Conservation (phyloP, 208 protist species). For the Trypanosoma vivax region DNA sequence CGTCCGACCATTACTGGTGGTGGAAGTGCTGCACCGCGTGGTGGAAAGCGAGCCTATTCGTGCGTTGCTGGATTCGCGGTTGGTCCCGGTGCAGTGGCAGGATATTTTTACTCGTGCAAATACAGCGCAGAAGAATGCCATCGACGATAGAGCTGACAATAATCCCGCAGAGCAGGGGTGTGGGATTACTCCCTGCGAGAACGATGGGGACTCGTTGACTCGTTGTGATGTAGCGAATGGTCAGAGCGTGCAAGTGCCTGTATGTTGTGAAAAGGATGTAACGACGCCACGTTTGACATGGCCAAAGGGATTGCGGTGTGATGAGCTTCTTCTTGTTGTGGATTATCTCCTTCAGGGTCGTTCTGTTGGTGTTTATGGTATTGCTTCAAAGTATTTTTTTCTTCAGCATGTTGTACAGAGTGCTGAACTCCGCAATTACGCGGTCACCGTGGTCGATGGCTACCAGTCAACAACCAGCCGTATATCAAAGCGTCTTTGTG, state of each 20-base stretch:
- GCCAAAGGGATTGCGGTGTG: constrained; percentile 42
- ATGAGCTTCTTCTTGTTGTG: constrained; percentile 53
- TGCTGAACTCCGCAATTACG: constrained; percentile 33
- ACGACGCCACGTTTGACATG: constrained; percentile 20
- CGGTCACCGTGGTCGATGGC: constrained; percentile 37
- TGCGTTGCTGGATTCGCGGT: constrained; percentile 6
- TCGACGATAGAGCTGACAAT: no score
- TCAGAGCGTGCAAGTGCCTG: no score
- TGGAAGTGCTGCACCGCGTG: constrained; percentile 51
- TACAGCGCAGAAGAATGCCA: background rate
- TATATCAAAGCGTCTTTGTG: constrained; percentile 7
- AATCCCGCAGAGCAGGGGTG: no score
- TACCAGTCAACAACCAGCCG: constrained; percentile 10
- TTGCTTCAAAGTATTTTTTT: constrained; percentile 74
- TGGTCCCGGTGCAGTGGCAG: background rate
- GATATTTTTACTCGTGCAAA: background rate
- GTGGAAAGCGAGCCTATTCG: constrained; percentile 27
- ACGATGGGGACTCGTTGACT: no score
- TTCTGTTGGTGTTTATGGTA: constrained; percentile 70
- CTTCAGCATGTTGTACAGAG: constrained; percentile 61
- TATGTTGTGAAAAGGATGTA: no score
- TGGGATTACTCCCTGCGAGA: no score
- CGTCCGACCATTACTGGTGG: constrained; percentile 44
- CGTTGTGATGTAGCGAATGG: no score
- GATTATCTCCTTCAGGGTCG: constrained; percentile 72